Conservation (phyloP, 306 rosid genomes). For the Corylus americana region DNA sequence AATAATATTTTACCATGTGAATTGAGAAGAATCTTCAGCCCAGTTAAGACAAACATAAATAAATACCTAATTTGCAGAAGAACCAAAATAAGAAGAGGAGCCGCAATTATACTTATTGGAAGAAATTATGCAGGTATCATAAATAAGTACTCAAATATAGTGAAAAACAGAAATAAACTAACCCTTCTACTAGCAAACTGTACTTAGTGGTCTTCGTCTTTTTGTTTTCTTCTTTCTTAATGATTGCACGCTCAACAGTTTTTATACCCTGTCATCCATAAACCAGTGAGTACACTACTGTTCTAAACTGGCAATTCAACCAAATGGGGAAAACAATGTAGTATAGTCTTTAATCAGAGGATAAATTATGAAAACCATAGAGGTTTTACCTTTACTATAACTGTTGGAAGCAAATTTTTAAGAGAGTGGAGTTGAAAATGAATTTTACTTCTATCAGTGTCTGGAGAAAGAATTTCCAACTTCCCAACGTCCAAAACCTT, state of each 20-base stretch:
- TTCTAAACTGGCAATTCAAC: constrained; percentile 1
- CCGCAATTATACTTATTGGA: neutral
- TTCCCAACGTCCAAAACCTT: constrained; percentile 63
- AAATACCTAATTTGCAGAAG: neutral
- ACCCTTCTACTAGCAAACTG: constrained; percentile 87
- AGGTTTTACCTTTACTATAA: constrained; percentile 67
- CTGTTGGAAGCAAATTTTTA: constrained; percentile 63
- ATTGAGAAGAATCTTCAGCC: neutral
- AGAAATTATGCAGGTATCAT: neutral
- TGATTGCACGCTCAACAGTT: constrained; percentile 74
- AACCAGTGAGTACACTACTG: constrained; percentile 8
- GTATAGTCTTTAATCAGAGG: constrained; percentile 17
- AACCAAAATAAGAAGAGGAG: neutral
- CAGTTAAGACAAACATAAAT: neutral
- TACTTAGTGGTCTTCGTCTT: constrained; percentile 40
- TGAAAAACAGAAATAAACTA: constrained; percentile 36
- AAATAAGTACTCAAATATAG: neutral
- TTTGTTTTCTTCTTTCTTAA: constrained; percentile 53
- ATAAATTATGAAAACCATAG: constrained; percentile 15
- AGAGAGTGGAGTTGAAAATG: constrained; percentile 73
- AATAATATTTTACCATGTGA: neutral
- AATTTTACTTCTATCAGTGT: constrained; percentile 61
- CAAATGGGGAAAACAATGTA: constrained; percentile 1
- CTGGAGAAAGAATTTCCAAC: constrained; percentile 61
- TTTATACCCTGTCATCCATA: constrained; percentile 71